Base-by-base conservation (phyloP, 176 grass and related monocot genomes). In the Luzula sylvatica region DNA sequence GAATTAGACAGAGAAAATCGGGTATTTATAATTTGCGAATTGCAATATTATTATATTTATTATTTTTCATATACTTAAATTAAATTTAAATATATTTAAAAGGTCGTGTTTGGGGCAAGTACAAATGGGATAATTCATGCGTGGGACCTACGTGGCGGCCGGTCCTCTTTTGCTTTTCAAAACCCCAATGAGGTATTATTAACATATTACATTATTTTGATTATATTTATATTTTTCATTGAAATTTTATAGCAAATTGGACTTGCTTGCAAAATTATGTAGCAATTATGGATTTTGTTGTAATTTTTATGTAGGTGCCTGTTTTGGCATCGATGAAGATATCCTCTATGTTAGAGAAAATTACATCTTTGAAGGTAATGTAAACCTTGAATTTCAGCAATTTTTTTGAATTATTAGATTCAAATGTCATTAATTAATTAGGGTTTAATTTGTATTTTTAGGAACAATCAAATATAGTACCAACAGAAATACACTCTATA, bases 121-220 rank as follows among this genome's bases (percentile, higher is more conserved):
- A 79, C 64, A 86, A 56, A 74, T 64, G 90, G 90, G 23, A 69
- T 57, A 3, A 68, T 96, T 59, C 65, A 96, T 79, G 77, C 46
- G 20, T 96, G 90, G 90, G 84, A 96, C 78, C 67, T 88, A 12
- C 74, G 90, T 48, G 80, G 90, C 76, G 90, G 90, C 53, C 71
- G 76, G 42, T n/a, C 73, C 51, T 88, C 89, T 30, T 70, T 74
- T 68, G 90, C 90, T 86, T 96, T 88, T 68, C 80, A 96, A 73
- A 88, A 63, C 66, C 70, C 83, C 60, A 96, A 68, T 56, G 77
- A 86, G 77, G 90, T 96, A 38, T 4, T 26, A 24, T 20, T 26
- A 23, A 26, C 64, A 39, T 73, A 30, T 72, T 23, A 18, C 30
- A 38, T 38, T 43, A 68, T 45, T 51, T 53, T 38, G 13, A 17